These are phyloP conservation scores for Heterobasidion occidentale DNA, from an alignment of 1,284 basidiomycete species.

Conservation along the genomic window DNA sequence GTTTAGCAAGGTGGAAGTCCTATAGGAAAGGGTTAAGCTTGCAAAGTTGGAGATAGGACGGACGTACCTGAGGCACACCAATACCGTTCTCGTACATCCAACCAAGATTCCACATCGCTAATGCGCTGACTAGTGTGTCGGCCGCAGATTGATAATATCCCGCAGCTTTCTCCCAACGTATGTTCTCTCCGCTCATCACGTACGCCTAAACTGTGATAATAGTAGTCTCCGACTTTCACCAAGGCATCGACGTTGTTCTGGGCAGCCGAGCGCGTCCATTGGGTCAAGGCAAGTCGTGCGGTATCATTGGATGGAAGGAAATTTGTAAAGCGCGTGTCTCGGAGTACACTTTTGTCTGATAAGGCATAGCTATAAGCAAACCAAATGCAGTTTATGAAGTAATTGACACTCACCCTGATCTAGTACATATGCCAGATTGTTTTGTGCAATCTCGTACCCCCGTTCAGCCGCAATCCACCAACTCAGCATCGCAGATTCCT, in stretches of 20 bases:
- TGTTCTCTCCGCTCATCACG: constrained; percentile 48
- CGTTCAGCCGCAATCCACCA: constrained; percentile 95
- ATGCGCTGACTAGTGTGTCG: constrained; percentile 83
- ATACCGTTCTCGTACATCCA: constrained; percentile 99
- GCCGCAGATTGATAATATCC: constrained; percentile 91
- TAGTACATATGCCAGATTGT: constrained; percentile 89
- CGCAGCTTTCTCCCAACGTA: constrained; percentile 80
- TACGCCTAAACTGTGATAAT: constrained; percentile 83
- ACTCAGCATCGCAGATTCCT: constrained; percentile 74
- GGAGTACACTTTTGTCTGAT: constrained; percentile 67
- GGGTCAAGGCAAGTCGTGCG: constrained; percentile 76
- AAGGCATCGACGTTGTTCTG: constrained; percentile 94
- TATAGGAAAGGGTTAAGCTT: constrained; percentile 19
- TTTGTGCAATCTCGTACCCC: constrained; percentile 90
- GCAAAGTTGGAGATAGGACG: neutral
- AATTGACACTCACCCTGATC: constrained; percentile 64
- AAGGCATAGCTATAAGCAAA: neutral
- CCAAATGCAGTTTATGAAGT: neutral
- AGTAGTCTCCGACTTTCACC: constrained; percentile 95
- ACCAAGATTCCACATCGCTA: constrained; percentile 98
- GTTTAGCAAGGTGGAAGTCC: constrained; percentile 96
- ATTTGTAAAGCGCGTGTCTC: constrained; percentile 61
- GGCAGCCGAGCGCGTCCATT: constrained; percentile 91
- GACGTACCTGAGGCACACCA: constrained; percentile 74
- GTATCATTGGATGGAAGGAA: constrained; percentile 68